Evolutionary conservation across 306 rosid genomes (phyloP).

Genomic region (Spatholobus suberectus): DNA sequence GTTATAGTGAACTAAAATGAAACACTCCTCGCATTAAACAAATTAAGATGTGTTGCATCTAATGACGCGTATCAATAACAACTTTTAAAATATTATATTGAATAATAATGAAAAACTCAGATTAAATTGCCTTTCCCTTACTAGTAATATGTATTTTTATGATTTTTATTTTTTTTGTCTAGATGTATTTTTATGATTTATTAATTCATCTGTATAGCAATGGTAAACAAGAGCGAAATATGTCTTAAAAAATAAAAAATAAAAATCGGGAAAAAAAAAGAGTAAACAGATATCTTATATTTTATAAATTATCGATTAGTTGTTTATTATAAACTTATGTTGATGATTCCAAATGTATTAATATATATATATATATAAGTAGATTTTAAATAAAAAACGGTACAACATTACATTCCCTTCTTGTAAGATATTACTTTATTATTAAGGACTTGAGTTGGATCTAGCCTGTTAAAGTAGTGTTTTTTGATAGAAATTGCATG

Average conservation of each 20-base stretch:
- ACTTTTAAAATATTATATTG: background rate
- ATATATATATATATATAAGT: background rate
- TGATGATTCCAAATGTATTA: no score
- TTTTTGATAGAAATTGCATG: no score
- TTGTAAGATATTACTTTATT: background rate
- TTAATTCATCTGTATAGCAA: background rate
- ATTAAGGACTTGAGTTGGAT: no score
- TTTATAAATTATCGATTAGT: background rate
- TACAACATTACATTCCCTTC: background rate
- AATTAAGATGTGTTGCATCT: background rate
- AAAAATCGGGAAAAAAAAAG: background rate
- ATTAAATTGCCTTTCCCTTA: background rate
- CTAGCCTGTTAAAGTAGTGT: no score
- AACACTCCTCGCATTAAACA: background rate
- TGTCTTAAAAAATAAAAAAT: background rate
- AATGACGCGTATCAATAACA: background rate
- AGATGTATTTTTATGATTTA: background rate
- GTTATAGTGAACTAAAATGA: background rate
- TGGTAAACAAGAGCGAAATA: background rate
- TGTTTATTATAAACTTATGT: background rate
- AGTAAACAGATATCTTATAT: background rate
- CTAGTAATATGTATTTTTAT: background rate
- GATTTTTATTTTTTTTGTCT: no score
- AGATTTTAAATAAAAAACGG: background rate
- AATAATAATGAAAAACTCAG: background rate